Base-by-base conservation (phyloP, 73 alveolate genomes). In the Paraurostyla sp. region DNA sequence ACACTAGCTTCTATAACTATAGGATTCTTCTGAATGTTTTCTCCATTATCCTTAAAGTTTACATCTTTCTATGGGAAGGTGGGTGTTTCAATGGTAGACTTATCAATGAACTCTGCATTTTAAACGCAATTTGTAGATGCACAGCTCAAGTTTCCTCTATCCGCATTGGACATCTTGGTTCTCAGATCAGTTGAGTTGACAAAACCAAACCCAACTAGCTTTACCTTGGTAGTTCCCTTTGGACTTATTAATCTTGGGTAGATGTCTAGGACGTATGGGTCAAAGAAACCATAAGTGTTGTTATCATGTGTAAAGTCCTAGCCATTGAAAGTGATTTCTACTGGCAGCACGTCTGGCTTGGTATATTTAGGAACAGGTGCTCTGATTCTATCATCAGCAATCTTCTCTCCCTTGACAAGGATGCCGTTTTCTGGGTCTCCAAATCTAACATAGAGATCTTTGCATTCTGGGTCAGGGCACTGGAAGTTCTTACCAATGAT, bases 271-370 rank as follows among this genome's bases (percentile, higher is more conserved):
- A 95, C 92, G 82, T 83, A 97, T 0, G 99, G 98, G 78, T 97
- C 99, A 90, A 92, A 97, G 90, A 78, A 97, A 56, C 98, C 96
- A 90, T 91, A 97, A 69, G 87, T 89, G 4, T 58, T 71, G 41
- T 90, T 83, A 90, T 97, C 93, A 80, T 95, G 93, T 15, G 99
- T 95, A 71, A 86, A 97, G 56, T 97, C 99, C 56, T 92, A 90
- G 22, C 99, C 99, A 43, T 95, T 97, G 49, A 94, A 75, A 23
- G 99, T 90, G 35, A 93, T 90, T 87, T 97, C 99, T 0, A 97
- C 91, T 29, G 91, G 89, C 27, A 97, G 89, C n/a, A 90, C 96
- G 81, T 95, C 98, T 0, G 99, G 99, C 35, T 94, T 95, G 56
- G 97, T 87, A 71, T 92, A 92, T 63, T 95, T 85, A 42, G 98